phyloP scores from a whole-genome alignment of 148 eudicot species.

The Suaeda aralocaspica region DNA sequence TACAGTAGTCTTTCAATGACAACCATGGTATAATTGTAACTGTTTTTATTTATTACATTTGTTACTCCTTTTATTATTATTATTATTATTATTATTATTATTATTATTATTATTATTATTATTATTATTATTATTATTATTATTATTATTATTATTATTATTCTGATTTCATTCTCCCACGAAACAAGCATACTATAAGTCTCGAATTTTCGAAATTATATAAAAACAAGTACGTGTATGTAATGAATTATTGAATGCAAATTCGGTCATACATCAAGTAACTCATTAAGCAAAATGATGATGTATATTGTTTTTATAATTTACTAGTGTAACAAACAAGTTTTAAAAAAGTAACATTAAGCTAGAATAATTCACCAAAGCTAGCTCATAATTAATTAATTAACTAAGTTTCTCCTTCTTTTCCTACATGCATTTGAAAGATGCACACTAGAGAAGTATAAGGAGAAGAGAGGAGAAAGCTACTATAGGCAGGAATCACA shows the following conservation, averaged over 20 bases:
- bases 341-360: background rate
- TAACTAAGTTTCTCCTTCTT: constrained; percentile 20
- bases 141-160: too few species aligned
- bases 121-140: too few species aligned
- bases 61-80: too few species aligned
- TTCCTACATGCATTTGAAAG: constrained; percentile 19
- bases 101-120: too few species aligned
- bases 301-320: background rate
- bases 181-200: background rate
- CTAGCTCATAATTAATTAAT: constrained; percentile 14
- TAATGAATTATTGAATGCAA: background rate
- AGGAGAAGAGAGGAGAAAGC: constrained; percentile 10
- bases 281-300: too few species aligned
- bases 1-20: background rate
- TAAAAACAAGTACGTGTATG: background rate
- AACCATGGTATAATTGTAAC: background rate
- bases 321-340: constrained; percentile 6
- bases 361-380: background rate
- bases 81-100: too few species aligned
- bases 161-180: constrained; percentile 2
- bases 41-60: background rate
- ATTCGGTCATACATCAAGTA: constrained; percentile 1
- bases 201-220: background rate
- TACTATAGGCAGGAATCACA: constrained; percentile 6
- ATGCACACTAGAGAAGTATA: constrained; percentile 25